phyloP scores from a whole-genome alignment of 73 alveolate species.

The Diophrys sp. region DNA sequence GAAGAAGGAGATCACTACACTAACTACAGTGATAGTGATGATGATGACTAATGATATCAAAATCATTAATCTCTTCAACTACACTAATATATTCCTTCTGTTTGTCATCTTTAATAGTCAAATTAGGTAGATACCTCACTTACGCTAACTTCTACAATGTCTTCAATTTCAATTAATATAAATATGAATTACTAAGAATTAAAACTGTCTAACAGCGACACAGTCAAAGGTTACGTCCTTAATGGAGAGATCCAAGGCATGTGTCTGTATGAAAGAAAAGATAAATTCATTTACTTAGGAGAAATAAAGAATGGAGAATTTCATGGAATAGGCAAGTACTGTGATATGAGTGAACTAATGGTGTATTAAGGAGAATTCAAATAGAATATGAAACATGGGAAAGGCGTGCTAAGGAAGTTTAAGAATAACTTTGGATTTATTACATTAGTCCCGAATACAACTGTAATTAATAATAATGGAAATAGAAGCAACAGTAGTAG shows the following conservation, averaged over 20 bases:
- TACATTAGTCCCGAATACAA: neutral
- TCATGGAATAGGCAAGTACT: neutral
- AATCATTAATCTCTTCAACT: too few species aligned
- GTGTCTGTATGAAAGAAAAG: neutral
- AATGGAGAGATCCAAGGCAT: neutral
- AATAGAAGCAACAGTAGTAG: too few species aligned
- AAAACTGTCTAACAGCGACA: too few species aligned
- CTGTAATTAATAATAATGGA: neutral
- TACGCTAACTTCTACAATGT: too few species aligned
- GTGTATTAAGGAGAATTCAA: constrained; percentile 5
- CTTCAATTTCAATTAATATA: too few species aligned
- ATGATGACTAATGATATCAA: too few species aligned
- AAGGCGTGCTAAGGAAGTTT: neutral
- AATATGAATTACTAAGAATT: too few species aligned
- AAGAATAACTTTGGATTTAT: constrained; percentile 5
- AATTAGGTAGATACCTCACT: too few species aligned
- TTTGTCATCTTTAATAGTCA: too few species aligned
- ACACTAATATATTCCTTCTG: too few species aligned
- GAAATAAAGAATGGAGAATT: neutral
- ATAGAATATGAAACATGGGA: neutral
- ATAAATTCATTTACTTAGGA: neutral
- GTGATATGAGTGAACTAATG: neutral
- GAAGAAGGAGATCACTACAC: too few species aligned
- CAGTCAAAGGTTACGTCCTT: neutral
- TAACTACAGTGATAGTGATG: too few species aligned